Conservation (phyloP, 805 yeast species). For the Kregervanrija delftensis region DNA sequence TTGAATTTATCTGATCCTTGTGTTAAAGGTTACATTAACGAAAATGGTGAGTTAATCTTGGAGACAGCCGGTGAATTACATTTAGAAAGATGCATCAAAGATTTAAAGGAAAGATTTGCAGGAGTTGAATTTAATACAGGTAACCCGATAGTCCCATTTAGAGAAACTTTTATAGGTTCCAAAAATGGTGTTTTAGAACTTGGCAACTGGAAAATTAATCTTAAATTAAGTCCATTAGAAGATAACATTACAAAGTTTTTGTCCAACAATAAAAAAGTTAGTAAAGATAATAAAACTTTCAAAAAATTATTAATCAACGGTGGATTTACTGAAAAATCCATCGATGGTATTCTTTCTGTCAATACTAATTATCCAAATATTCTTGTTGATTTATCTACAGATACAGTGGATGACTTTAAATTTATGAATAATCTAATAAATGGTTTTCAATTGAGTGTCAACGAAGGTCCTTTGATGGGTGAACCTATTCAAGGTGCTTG, state of each 20-base stretch:
- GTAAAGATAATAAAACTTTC: too few species aligned
- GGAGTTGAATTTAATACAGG: slow-evolving; percentile 81
- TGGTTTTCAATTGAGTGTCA: slow-evolving; percentile 79
- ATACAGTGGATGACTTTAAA: slow-evolving; percentile 34
- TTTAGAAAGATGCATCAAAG: slow-evolving; percentile 89
- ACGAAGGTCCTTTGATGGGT: slow-evolving; percentile 81
- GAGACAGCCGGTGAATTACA: slow-evolving; percentile 97
- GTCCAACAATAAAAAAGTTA: too few species aligned
- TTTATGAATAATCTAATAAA: slow-evolving; percentile 61
- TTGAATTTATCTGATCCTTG: slow-evolving; percentile 92
- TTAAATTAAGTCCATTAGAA: slow-evolving; percentile 5
- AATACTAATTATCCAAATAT: slow-evolving; percentile 49
- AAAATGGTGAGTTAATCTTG: slow-evolving; percentile 86
- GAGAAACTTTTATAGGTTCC: slow-evolving; percentile 66
- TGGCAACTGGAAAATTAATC: slow-evolving; percentile 26
- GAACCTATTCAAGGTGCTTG: slow-evolving; percentile 85
- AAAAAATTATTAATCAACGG: too few species aligned
- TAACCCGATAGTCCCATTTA: slow-evolving; percentile 89
- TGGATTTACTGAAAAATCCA: too few species aligned
- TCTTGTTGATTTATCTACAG: slow-evolving; percentile 45
- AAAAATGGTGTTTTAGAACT: not conserved
- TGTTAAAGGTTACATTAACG: slow-evolving; percentile 78
- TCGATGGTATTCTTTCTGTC: too few species aligned
- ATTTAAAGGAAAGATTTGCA: slow-evolving; percentile 85
- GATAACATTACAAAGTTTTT: too few species aligned